Conservation (phyloP, 768 basidiomycete species). For the Psilocybe cubensis region DNA sequence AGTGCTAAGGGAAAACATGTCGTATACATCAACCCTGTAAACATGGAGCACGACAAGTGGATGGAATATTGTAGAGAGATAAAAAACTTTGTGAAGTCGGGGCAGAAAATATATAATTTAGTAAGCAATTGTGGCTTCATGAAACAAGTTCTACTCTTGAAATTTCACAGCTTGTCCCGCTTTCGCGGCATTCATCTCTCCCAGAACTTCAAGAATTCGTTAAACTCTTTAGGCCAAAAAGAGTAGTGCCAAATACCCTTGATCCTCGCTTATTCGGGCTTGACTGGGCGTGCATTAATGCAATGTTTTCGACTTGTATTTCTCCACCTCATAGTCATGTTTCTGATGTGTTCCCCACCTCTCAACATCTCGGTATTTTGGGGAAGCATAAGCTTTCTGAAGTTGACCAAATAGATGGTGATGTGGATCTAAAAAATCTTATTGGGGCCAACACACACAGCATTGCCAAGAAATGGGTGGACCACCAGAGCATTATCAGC, state of each 20-base stretch:
- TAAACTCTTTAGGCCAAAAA: conserved; percentile 74
- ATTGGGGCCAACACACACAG: conserved; percentile 55
- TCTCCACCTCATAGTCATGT: conserved; percentile 23
- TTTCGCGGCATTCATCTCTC: conserved; percentile 86
- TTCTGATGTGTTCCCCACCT: conserved; percentile 1
- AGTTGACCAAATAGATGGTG: conserved; percentile 35
- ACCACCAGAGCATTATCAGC: conserved; percentile 43
- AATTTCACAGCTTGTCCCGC: conserved; percentile 69
- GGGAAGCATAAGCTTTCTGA: conserved; percentile 10
- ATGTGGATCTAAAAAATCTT: conserved; percentile 67
- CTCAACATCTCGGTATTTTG: conserved; percentile 5
- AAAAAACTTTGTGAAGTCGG: conserved; percentile 39
- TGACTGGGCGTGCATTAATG: conserved; percentile 76
- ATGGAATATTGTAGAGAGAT: conserved; percentile 45
- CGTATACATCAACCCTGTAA: conserved; percentile 86
- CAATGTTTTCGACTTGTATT: conserved; percentile 69
- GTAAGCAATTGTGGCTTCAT: conserved; percentile 42
- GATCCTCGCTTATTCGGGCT: conserved; percentile 51
- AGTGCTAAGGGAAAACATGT: conserved; percentile 58
- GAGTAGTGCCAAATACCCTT: conserved; percentile 82
- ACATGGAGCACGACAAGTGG: conserved; percentile 63
- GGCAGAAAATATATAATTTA: conserved; percentile 58
- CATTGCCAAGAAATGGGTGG: conserved; percentile 58
- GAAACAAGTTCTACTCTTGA: neutral
- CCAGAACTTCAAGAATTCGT: conserved; percentile 87